Conservation (phyloP, 1,284 basidiomycete genomes). For the Ustilago lituana region DNA sequence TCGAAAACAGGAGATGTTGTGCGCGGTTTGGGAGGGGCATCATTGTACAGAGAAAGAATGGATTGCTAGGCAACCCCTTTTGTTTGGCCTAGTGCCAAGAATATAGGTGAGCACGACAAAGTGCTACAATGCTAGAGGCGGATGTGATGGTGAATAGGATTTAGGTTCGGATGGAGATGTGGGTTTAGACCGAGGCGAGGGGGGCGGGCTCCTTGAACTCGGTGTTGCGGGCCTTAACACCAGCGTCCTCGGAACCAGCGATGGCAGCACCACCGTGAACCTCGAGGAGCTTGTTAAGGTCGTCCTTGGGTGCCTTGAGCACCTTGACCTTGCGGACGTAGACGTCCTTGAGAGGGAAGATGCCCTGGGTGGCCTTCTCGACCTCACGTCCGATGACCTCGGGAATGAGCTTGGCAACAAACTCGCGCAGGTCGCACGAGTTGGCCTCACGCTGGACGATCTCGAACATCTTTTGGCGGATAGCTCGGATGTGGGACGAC, state of each 20-base stretch:
- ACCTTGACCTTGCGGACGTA: slow-evolving; percentile 93
- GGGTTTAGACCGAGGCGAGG: slow-evolving; percentile 75
- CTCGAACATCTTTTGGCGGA: slow-evolving; percentile 99
- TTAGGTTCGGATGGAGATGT: background rate
- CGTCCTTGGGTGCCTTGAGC: slow-evolving; percentile 96
- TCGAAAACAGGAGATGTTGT: slow-evolving; percentile 30
- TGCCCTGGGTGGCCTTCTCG: slow-evolving; percentile 94
- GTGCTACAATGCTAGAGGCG: slow-evolving; percentile 3
- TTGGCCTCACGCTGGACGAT: slow-evolving; percentile 97
- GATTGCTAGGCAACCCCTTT: slow-evolving; percentile 25
- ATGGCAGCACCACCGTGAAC: slow-evolving; percentile 80
- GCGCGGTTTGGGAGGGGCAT: slow-evolving; percentile 18
- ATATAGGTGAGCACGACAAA: slow-evolving; percentile 6
- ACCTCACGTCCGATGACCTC: slow-evolving; percentile 99
- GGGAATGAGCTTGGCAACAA: slow-evolving; percentile 94
- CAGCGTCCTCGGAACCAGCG: slow-evolving; percentile 77
- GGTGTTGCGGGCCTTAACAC: slow-evolving; percentile 80
- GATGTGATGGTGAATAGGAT: background rate
- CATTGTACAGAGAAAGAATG: slow-evolving; percentile 42
- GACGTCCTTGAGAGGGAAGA: slow-evolving; percentile 91
- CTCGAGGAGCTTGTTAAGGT: slow-evolving; percentile 92
- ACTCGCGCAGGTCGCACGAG: slow-evolving; percentile 95
- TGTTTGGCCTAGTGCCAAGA: slow-evolving; percentile 14
- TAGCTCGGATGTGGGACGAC: slow-evolving; percentile 92
- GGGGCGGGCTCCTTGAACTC: slow-evolving; percentile 94